Base-by-base conservation (phyloP, 1,284 basidiomycete species). In the Pseudozyma thailandica region DNA sequence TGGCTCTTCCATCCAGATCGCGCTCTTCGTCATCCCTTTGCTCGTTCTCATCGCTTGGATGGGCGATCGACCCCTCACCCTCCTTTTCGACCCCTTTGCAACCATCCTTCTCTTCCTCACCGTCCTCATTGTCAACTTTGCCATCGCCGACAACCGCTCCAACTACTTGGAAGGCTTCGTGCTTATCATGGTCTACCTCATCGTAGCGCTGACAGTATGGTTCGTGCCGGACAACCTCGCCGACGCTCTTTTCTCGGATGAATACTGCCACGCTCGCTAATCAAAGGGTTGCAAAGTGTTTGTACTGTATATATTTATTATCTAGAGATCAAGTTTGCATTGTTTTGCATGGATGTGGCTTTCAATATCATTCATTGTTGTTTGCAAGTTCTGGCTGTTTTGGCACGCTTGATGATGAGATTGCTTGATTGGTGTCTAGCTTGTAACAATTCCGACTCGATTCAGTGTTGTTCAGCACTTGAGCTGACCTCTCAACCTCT, bases 401-500 rank as follows among this genome's bases (percentile, higher is more conserved):
- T 31, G 30, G 7, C 8, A 31, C 15, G 7, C 30, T 15, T 31
- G 30, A 31, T 8, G 15, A 15, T 31, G 30, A 31, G 30, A 8
- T 31, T 33, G 31, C n/a, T 7, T 33, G 12, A 33, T 33, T 33
- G 12, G 31, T 13, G 31, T 13, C 31, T 33, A 33, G 31, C 7
- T 10, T 16, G 31, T 16, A 38, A 38, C 37, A n/a, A 9, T 38
- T 38, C 6, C n/a, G n/a, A n/a, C n/a, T n/a, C n/a, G n/a, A 31
- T 31, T 8, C 30, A 23, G 18, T 20, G 39, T 6, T 9, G 44
- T 26, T 26, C 38, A 62, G 26, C 26, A 37, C 8, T 21, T 27
- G 13, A 84, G 81, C 54, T 86, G 84, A 30, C 52, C 78, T 42
- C 89, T 84, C 77, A 91, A 83, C 44, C 65, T 60, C 35, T 84